These are phyloP conservation scores for Rhodotorula mucilaginosa DNA, from an alignment of 1,284 basidiomycete genomes.

Conservation along the genomic window DNA sequence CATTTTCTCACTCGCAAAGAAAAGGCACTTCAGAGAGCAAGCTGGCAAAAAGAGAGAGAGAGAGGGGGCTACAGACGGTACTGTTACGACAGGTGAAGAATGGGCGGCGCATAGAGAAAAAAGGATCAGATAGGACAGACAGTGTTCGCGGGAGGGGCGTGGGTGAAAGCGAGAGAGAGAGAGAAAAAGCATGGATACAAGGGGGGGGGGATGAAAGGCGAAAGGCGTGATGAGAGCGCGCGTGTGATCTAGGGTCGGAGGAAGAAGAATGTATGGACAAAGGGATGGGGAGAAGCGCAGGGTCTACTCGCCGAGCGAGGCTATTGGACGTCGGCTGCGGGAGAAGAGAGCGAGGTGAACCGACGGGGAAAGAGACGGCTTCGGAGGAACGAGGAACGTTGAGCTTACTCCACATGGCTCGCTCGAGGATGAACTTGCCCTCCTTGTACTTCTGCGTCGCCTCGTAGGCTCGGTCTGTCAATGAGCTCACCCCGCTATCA, in stretches of 20 bases:
- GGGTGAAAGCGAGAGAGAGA: background rate
- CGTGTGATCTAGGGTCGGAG: background rate
- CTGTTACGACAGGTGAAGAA: background rate
- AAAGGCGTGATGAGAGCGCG: background rate
- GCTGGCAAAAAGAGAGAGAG: background rate
- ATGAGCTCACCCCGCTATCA: background rate
- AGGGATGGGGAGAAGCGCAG: background rate
- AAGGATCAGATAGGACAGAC: background rate
- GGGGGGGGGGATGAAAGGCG: background rate
- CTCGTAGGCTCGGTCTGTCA: slow-evolving; percentile 86
- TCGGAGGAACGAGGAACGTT: too few species aligned
- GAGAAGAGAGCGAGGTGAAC: background rate
- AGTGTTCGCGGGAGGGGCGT: background rate
- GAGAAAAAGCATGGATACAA: background rate
- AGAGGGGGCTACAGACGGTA: background rate
- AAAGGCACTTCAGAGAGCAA: background rate
- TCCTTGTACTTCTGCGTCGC: slow-evolving; percentile 93
- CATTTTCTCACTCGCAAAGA: too few species aligned
- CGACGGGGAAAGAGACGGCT: too few species aligned
- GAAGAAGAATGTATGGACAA: background rate
- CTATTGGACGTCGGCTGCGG: slow-evolving; percentile 17
- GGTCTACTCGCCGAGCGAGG: background rate
- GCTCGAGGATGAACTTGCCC: slow-evolving; percentile 95
- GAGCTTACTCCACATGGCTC: slow-evolving; percentile 54
- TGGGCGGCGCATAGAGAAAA: background rate